Evolutionary conservation across 768 basidiomycete species (phyloP).

Genomic region (Austroboletus eburneus): DNA sequence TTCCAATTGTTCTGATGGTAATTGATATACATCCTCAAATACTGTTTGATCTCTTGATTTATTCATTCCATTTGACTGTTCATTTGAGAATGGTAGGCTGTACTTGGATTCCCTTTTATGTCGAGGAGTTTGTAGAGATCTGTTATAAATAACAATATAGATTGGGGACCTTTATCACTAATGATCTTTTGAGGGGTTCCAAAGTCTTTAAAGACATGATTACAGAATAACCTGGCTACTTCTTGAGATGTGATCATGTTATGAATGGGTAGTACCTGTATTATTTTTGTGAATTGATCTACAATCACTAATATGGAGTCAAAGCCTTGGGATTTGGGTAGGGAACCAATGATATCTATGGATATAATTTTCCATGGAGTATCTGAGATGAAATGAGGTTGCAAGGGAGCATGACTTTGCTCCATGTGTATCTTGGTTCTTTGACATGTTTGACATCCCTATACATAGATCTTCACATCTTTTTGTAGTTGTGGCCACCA

Average conservation of each 20-base stretch:
- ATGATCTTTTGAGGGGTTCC: no score
- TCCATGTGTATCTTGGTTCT: neutral
- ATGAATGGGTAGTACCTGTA: no score
- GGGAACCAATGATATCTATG: neutral
- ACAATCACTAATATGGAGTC: neutral
- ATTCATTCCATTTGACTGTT: neutral
- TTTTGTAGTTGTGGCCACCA: neutral
- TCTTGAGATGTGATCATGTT: no score
- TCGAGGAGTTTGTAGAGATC: no score
- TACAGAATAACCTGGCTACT: no score
- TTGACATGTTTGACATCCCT: neutral
- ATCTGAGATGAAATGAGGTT: neutral
- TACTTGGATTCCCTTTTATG: neutral
- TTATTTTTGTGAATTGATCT: no score
- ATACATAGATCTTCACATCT: neutral
- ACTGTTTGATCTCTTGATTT: neutral
- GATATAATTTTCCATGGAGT: neutral
- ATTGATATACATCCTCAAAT: neutral
- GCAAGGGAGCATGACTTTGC: neutral
- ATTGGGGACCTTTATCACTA: no score
- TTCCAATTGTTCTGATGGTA: neutral
- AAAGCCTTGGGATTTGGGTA: neutral
- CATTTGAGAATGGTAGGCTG: neutral
- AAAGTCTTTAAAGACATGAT: no score
- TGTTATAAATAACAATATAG: no score